Percentiles rank a stretch among this genome's conserved stretches.
These are phyloP conservation scores for Wickerhamia fluorescens DNA, from an alignment of 805 yeast species.

Conservation along the genomic window DNA sequence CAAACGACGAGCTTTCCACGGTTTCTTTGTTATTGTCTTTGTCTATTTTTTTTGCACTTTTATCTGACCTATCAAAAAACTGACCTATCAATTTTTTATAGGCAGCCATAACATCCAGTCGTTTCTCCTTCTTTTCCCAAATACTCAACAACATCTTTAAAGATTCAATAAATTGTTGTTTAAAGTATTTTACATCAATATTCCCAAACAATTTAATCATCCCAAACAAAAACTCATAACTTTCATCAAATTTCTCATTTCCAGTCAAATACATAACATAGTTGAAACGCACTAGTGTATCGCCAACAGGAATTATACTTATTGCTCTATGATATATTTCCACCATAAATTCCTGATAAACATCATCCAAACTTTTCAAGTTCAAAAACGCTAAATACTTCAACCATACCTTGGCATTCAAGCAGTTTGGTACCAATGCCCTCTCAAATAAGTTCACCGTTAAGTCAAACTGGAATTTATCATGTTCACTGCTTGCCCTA, in stretches of 20 bases:
- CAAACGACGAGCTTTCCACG: too few species aligned
- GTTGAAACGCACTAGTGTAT: constrained; percentile 16
- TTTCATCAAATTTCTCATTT: constrained; percentile 11
- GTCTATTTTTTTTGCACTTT: constrained; percentile 8
- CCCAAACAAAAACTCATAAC: constrained; percentile 22
- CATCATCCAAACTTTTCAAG: constrained; percentile 14
- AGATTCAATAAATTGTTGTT: constrained; percentile 13
- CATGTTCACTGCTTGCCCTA: not conserved
- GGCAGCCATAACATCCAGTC: not conserved
- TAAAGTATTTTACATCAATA: constrained; percentile 7
- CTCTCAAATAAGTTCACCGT: constrained; percentile 58
- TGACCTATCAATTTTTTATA: constrained; percentile 12
- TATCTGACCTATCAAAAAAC: constrained; percentile 11
- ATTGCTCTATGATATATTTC: constrained; percentile 48
- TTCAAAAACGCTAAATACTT: constrained; percentile 53
- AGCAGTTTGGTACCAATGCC: constrained; percentile 62
- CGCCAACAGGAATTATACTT: constrained; percentile 28
- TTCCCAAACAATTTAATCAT: constrained; percentile 14
- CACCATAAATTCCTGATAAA: constrained; percentile 23
- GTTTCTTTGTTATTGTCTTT: constrained; percentile 1
- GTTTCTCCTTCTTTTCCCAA: constrained; percentile 5
- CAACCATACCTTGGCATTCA: constrained; percentile 58
- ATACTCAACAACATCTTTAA: constrained; percentile 7
- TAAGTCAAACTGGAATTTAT: constrained; percentile 13
- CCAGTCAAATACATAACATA: constrained; percentile 19